Conservation (phyloP, 306 rosid genomes). For the Benincasa hispida region DNA sequence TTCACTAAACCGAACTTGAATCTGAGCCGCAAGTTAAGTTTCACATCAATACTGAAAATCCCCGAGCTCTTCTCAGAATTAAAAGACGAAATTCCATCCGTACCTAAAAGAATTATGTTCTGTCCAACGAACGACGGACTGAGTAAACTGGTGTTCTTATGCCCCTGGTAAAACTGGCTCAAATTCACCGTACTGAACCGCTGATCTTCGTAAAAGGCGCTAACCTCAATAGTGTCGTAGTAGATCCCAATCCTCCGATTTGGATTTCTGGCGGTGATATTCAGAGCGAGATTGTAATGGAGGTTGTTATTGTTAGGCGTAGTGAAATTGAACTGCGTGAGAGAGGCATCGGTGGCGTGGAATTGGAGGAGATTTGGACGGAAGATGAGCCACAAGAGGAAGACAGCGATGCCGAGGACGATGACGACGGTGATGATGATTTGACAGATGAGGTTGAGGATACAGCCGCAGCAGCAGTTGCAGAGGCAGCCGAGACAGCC, state of each 20-base stretch:
- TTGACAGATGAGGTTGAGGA: constrained; percentile 13
- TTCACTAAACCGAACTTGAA: background rate
- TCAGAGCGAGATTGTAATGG: constrained; percentile 12
- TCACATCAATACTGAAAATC: constrained; percentile 10
- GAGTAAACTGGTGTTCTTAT: constrained; percentile 7
- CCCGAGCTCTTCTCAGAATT: background rate
- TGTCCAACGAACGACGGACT: constrained; percentile 5
- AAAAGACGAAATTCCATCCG: background rate
- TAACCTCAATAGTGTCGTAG: constrained; percentile 5
- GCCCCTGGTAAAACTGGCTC: constrained; percentile 9
- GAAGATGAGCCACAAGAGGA: background rate
- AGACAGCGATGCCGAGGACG: background rate
- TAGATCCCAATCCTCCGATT: constrained; percentile 3
- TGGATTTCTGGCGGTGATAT: constrained; percentile 9
- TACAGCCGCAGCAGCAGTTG: constrained; percentile 20
- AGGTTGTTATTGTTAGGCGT: background rate
- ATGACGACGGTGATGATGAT: constrained; percentile 26
- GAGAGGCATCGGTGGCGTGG: constrained; percentile 8
- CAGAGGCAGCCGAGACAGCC: constrained; percentile 15
- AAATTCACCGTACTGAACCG: constrained; percentile 2
- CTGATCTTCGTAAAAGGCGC: background rate
- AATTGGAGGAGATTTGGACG: constrained; percentile 1
- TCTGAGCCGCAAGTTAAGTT: background rate
- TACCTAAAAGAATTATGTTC: background rate
- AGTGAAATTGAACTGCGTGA: constrained; percentile 14